Base-by-base conservation (phyloP, 129 eudicot species). In the Deinandra increscens region DNA sequence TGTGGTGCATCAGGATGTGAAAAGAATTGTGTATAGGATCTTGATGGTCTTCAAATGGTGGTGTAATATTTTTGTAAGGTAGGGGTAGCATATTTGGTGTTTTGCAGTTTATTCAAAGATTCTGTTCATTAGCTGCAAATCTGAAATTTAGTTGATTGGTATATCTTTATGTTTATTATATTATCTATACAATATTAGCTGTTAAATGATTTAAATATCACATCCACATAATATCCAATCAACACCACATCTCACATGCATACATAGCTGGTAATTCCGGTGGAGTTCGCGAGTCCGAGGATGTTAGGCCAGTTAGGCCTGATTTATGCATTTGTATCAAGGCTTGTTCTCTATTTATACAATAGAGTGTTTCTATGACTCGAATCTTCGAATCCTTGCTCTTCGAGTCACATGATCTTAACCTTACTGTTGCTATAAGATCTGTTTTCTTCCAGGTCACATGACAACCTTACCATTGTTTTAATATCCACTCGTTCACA, bases 21-120 rank as follows among this genome's bases (percentile, higher is more conserved):
- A 63, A 41, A 38, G 64, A 77, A 54, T 68, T 72, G 71, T 82
- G 79, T 64, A 85, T 79, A 85, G 63, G 4, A 12, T 79, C 8
- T 36, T 56, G 65, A 68, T 50, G 72, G 71, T 69, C 68, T 73
- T 65, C 73, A 79, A 82, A 79, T 26, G 31, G 19, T 75, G 74
- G 54, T 68, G 56, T 81, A 48, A 54, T 70, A 60, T 34, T 60
- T 60, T 60, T 60, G 65, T 60, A 60, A 60, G 42, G 65, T 49
- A 58, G n/a, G n/a, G n/a, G n/a, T 60, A n/a, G 58, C 12, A 15
- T 9, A 18, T 33, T 68, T 22, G 45, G 20, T 58, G 76, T 54
- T 39, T 9, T 7, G 31, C 33, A 53, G 60, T 10, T 53, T 5
- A 0, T 53, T 53, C 60, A 53, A 20, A 11, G 38, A n/a, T n/a